These are phyloP conservation scores for Phanerodontia chrysosporium DNA, from an alignment of 768 basidiomycete species.

Conservation along the genomic window DNA sequence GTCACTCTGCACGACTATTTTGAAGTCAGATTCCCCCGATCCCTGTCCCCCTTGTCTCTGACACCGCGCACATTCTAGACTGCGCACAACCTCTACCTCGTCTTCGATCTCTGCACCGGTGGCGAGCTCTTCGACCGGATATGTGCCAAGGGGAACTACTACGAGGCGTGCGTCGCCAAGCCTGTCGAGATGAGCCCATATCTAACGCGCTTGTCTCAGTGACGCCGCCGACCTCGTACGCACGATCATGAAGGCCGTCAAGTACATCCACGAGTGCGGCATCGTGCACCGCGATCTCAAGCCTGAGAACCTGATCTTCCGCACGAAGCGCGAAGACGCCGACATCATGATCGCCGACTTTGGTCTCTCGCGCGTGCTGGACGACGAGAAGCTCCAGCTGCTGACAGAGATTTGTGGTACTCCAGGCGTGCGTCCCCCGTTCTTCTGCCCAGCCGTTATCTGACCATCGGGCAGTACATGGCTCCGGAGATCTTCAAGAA, in stretches of 20 bases:
- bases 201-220: slow-evolving; percentile 33
- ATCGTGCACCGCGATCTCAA: slow-evolving; percentile 98
- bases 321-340: slow-evolving; percentile 80
- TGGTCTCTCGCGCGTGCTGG: slow-evolving; percentile 86
- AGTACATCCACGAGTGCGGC: slow-evolving; percentile 86
- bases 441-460: background rate
- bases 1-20: slow-evolving; percentile 96
- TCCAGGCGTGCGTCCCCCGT: slow-evolving; percentile 56
- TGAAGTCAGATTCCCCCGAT: slow-evolving; percentile 49
- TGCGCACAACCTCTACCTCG: slow-evolving; percentile 88
- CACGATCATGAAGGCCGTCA: slow-evolving; percentile 81
- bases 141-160: slow-evolving; percentile 95
- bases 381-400: slow-evolving; percentile 81
- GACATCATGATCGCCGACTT: slow-evolving; percentile 98
- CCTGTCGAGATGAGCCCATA: background rate
- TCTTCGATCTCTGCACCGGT: slow-evolving; percentile 94
- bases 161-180: slow-evolving; percentile 67
- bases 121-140: slow-evolving; percentile 99
- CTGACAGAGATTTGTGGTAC: slow-evolving; percentile 97
- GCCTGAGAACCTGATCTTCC: slow-evolving; percentile 97
- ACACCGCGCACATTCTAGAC: slow-evolving; percentile 44
- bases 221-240: slow-evolving; percentile 88
- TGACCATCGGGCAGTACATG: slow-evolving; percentile 57
- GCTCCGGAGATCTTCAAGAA: slow-evolving; percentile 96
- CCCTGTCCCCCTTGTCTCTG: background rate